Evolutionary conservation across 306 rosid genomes (phyloP).

Genomic region (Abrus pulchellus): DNA sequence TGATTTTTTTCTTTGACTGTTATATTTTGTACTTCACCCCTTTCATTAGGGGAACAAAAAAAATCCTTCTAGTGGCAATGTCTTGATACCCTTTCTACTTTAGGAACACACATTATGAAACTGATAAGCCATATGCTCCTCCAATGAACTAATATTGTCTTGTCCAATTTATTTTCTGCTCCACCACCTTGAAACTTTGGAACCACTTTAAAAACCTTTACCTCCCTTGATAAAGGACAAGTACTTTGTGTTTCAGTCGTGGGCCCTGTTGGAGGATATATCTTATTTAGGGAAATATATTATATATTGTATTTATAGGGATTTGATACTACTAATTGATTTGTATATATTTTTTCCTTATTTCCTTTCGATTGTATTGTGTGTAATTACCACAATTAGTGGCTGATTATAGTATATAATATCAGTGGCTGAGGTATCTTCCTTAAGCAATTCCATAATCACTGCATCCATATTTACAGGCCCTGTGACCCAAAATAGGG

Average conservation of each 20-base stretch:
- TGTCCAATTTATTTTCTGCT: not conserved
- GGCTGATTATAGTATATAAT: no score
- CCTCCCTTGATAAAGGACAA: conserved; percentile 13
- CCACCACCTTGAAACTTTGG: not conserved
- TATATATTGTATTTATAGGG: no score
- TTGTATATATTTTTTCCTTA: no score
- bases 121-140: conserved; percentile 14
- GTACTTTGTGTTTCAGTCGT: not conserved
- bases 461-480: no score
- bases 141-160: conserved; percentile 16
- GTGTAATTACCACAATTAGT: no score
- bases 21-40: not conserved
- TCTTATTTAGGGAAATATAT: no score
- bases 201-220: not conserved
- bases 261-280: no score
- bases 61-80: not conserved
- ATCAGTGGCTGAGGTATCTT: no score
- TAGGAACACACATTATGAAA: conserved; percentile 20
- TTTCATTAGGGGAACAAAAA: not conserved
- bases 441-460: no score
- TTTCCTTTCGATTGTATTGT: no score
- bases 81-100: not conserved
- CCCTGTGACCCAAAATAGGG: no score
- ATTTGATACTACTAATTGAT: no score
- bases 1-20: not conserved